These are phyloP conservation scores for Adansonia digitata DNA, from an alignment of 345 rosid genomes.

Conservation along the genomic window DNA sequence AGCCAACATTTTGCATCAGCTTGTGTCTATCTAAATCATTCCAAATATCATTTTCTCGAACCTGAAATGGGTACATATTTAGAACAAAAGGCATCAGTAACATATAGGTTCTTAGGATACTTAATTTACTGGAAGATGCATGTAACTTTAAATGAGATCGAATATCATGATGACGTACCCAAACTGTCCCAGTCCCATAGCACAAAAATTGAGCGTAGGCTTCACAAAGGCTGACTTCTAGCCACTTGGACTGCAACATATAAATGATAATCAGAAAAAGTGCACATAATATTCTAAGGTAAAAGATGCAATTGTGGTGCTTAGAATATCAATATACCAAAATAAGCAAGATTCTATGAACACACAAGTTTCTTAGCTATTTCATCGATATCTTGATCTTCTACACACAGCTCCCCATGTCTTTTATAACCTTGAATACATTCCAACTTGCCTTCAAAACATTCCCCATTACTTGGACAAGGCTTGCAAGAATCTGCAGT, in stretches of 20 bases:
- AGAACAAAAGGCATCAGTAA: background rate
- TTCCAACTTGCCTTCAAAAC: slow-evolving; percentile 60
- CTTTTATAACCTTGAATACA: slow-evolving; percentile 60
- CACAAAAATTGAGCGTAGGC: slow-evolving; percentile 60
- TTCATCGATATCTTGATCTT: slow-evolving; percentile 72
- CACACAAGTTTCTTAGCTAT: slow-evolving; percentile 74
- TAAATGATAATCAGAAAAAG: slow-evolving; percentile 20
- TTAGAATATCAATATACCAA: slow-evolving; percentile 17
- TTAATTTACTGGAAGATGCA: background rate
- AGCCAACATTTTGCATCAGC: slow-evolving; percentile 30
- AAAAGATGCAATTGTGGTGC: background rate
- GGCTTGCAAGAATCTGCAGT: slow-evolving; percentile 70
- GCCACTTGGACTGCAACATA: slow-evolving; percentile 43
- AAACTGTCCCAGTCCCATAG: slow-evolving; percentile 48
- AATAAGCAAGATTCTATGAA: slow-evolving; percentile 29
- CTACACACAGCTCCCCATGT: slow-evolving; percentile 59
- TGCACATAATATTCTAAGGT: background rate
- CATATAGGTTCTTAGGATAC: background rate
- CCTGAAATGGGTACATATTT: slow-evolving; percentile 31
- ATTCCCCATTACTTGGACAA: slow-evolving; percentile 66
- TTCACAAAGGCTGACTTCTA: slow-evolving; percentile 55
- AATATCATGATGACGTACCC: slow-evolving; percentile 41
- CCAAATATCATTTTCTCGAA: slow-evolving; percentile 55
- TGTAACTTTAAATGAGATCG: background rate
- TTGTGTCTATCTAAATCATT: slow-evolving; percentile 40